Percentiles rank a stretch among this genome's conserved stretches.
Evolutionary conservation across 2,329 filamentous ascomycete species (phyloP).

Genomic region (Beauveria brongniartii): DNA sequence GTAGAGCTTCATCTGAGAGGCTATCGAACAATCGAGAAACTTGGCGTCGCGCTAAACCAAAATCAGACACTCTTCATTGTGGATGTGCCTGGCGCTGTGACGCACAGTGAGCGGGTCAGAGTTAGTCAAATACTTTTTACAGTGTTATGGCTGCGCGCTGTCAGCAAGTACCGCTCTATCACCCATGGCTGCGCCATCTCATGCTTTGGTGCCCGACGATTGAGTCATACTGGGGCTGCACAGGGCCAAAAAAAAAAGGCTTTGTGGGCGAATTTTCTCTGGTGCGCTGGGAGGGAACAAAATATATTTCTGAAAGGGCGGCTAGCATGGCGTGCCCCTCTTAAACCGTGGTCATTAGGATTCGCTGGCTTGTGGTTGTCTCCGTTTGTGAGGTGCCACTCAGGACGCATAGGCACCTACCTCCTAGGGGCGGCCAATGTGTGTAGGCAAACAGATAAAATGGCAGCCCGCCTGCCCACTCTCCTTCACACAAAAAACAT

Average conservation of each 20-base stretch:
- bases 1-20: background rate
- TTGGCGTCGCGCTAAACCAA: background rate
- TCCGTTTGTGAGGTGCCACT: background rate
- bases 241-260: background rate
- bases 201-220: constrained; percentile 7
- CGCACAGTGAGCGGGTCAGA: background rate
- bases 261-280: background rate
- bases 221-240: constrained; percentile 10
- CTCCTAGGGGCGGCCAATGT: background rate
- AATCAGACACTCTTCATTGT: constrained; percentile 1
- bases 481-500: constrained; percentile 11
- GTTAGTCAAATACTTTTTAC: background rate
- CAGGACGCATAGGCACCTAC: too few species aligned
- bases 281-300: background rate
- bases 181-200: background rate
- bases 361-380: background rate
- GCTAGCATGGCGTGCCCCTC: constrained; percentile 1
- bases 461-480: constrained; percentile 9
- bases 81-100: background rate
- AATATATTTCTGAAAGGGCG: background rate
- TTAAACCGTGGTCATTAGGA: background rate
- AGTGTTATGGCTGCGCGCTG: background rate
- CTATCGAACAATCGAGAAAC: background rate
- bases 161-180: background rate
- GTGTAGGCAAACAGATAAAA: constrained; percentile 1